A percentile compares a stretch with the other conserved stretches of the same genome.
phyloP scores from a whole-genome alignment of 2,329 filamentous ascomycete genomes.

The Penicillium psychrosexuale region DNA sequence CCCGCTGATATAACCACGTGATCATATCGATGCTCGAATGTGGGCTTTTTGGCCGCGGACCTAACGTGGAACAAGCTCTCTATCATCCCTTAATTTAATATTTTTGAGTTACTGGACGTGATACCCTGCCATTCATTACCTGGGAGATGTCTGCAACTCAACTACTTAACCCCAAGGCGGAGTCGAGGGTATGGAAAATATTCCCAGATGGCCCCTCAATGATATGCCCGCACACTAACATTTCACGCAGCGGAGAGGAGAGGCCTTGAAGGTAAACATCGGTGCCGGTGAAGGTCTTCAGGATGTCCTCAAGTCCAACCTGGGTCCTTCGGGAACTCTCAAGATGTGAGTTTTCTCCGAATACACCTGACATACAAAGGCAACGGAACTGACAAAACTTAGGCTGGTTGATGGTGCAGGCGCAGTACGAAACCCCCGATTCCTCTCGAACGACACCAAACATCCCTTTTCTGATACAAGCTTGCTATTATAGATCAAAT shows the following conservation, averaged over 20 bases:
- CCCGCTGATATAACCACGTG: background rate
- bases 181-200: slow-evolving; percentile 73
- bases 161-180: slow-evolving; percentile 97
- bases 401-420: slow-evolving; percentile 63
- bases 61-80: slow-evolving; percentile 23
- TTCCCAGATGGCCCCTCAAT: slow-evolving; percentile 23
- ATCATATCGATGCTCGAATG: slow-evolving; percentile 26
- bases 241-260: slow-evolving; percentile 74
- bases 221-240: slow-evolving; percentile 44
- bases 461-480: slow-evolving; percentile 17
- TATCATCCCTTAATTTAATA: slow-evolving; percentile 21
- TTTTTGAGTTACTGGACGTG: slow-evolving; percentile 22
- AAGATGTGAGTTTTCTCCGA: slow-evolving; percentile 68
- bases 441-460: slow-evolving; percentile 6
- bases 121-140: slow-evolving; percentile 24
- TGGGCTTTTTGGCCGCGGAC: slow-evolving; percentile 40
- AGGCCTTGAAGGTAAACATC: slow-evolving; percentile 97
- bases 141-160: slow-evolving; percentile 87
- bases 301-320: slow-evolving; percentile 93
- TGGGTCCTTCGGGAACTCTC: slow-evolving; percentile 89
- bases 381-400: slow-evolving; percentile 30
- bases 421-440: slow-evolving; percentile 44
- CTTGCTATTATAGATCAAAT: slow-evolving; percentile 69
- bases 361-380: background rate
- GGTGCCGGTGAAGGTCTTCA: slow-evolving; percentile 88